phyloP scores from a whole-genome alignment of 2,329 filamentous ascomycete genomes.

The Cladophialophora immunda region DNA sequence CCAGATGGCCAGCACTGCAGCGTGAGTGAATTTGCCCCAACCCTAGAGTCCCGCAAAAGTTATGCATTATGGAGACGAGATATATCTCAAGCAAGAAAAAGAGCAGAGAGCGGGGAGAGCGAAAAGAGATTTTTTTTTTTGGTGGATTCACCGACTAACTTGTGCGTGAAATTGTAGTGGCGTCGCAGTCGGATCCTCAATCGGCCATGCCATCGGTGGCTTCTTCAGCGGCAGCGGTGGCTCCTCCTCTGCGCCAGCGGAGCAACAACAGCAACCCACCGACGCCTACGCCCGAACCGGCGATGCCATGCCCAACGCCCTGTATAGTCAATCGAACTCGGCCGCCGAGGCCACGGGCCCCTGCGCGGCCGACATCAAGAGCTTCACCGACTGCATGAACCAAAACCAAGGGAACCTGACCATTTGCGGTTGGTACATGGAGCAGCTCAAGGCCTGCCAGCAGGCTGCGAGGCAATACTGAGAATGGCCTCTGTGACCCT shows the following conservation, averaged over 20 bases:
- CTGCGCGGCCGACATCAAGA: conserved; percentile 80
- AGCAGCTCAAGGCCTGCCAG: conserved; percentile 94
- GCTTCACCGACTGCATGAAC: conserved; percentile 96
- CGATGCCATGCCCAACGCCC: conserved; percentile 56
- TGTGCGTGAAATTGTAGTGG: conserved; percentile 66
- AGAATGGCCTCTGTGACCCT: conserved; percentile 1
- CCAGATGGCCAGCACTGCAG: conserved; percentile 97
- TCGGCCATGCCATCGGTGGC: conserved; percentile 93
- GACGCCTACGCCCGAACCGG: conserved; percentile 44
- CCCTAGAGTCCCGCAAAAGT: conserved; percentile 19
- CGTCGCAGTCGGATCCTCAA: conserved; percentile 93
- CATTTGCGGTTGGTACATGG: conserved; percentile 97
- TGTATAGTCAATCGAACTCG: conserved; percentile 51
- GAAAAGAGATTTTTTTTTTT: conserved; percentile 15
- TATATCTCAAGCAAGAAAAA: conserved; percentile 4
- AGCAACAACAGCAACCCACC: conserved; percentile 58
- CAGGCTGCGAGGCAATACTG: conserved; percentile 76
- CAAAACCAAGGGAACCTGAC: conserved; percentile 92
- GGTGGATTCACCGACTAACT: conserved; percentile 2
- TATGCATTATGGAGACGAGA: not conserved
- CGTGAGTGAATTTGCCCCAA: conserved; percentile 70
- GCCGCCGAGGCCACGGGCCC: conserved; percentile 60
- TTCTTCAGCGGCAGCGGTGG: conserved; percentile 76
- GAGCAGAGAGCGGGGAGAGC: conserved; percentile 10
- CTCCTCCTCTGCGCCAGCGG: conserved; percentile 61